Conservation (phyloP, 1,284 basidiomycete genomes). For the Cryptococcus amylolentus region DNA sequence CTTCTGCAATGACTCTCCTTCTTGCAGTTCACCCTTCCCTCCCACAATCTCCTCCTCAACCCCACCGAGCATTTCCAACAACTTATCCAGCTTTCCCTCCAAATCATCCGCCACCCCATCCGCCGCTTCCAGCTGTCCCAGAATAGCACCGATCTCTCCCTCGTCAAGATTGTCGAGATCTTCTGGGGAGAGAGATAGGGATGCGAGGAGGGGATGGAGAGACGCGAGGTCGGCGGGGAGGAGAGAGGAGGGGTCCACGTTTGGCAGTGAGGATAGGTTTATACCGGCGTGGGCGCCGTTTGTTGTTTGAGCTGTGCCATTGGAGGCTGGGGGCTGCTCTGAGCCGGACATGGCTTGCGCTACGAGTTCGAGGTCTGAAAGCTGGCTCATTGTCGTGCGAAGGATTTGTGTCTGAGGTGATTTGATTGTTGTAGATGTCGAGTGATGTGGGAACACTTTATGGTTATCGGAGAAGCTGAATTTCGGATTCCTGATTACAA, state of each 20-base stretch:
- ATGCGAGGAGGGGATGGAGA: conserved; percentile 27
- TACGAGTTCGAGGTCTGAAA: conserved; percentile 47
- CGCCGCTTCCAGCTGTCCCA: conserved; percentile 46
- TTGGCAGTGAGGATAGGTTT: conserved; percentile 3
- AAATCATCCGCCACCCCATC: conserved; percentile 46
- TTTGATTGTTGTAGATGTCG: too few species aligned
- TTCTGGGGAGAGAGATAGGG: conserved; percentile 16
- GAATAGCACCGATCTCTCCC: conserved; percentile 33
- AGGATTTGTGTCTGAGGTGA: too few species aligned
- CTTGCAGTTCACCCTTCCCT: conserved; percentile 6
- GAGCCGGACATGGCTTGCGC: conserved; percentile 41
- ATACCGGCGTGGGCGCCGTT: background rate
- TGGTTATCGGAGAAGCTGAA: too few species aligned
- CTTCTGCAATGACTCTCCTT: background rate
- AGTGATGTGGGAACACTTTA: too few species aligned
- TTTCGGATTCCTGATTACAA: too few species aligned
- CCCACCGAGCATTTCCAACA: conserved; percentile 38
- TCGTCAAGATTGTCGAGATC: conserved; percentile 7
- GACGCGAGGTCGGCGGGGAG: conserved; percentile 19
- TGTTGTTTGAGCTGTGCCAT: background rate
- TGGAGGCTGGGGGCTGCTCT: background rate
- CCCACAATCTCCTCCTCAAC: conserved; percentile 32
- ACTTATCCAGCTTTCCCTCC: conserved; percentile 43
- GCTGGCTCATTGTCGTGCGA: conserved; percentile 19
- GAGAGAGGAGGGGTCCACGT: conserved; percentile 27